These are phyloP conservation scores for Venturia nashicola DNA, from an alignment of 2,329 filamentous ascomycete species.

Conservation along the genomic window DNA sequence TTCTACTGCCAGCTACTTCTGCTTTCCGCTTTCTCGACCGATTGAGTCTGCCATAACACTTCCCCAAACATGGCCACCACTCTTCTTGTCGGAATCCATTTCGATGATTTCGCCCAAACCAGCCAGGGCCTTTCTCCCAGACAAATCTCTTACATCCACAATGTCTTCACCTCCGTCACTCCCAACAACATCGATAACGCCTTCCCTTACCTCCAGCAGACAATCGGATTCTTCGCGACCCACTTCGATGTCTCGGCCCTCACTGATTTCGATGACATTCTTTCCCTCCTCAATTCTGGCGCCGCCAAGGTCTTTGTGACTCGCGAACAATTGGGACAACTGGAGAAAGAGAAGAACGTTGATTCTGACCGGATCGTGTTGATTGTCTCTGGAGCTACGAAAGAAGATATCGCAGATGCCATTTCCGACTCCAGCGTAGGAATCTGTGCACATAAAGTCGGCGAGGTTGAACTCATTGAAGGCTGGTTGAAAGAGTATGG, in stretches of 20 bases:
- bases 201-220: constrained; percentile 41
- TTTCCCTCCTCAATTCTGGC: constrained; percentile 73
- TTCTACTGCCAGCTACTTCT: no score
- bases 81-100: constrained; percentile 37
- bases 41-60: background rate
- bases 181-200: constrained; percentile 34
- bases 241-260: constrained; percentile 69
- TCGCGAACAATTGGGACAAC: constrained; percentile 49
- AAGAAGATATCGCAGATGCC: constrained; percentile 25
- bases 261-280: constrained; percentile 56
- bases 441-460: constrained; percentile 16
- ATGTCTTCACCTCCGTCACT: constrained; percentile 42
- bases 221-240: constrained; percentile 44
- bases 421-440: constrained; percentile 16
- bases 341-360: constrained; percentile 40
- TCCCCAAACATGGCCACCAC: constrained; percentile 20
- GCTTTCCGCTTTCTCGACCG: background rate
- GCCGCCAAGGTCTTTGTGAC: constrained; percentile 75
- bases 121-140: constrained; percentile 38
- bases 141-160: constrained; percentile 43
- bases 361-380: constrained; percentile 46
- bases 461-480: constrained; percentile 30
- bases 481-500: constrained; percentile 38
- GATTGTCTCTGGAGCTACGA: constrained; percentile 32
- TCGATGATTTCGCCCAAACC: constrained; percentile 29